phyloP scores from a whole-genome alignment of 2,329 filamentous ascomycete genomes.

The Penicillium palitans region DNA sequence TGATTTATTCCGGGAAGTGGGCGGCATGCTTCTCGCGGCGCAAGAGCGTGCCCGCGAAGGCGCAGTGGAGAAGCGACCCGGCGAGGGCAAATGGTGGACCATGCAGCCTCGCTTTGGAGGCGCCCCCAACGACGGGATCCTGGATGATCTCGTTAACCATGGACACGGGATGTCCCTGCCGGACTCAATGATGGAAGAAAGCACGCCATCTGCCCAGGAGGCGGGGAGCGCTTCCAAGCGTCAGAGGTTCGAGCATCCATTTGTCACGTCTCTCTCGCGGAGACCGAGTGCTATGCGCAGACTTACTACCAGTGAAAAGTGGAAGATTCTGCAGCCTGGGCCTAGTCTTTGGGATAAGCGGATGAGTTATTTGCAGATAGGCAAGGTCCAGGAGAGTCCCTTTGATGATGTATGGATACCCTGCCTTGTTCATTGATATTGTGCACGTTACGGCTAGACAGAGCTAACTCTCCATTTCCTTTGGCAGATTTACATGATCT shows the following conservation, averaged over 20 bases:
- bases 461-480: conserved; percentile 2
- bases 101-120: conserved; percentile 59
- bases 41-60: conserved; percentile 62
- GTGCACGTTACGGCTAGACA: not conserved
- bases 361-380: conserved; percentile 58
- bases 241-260: conserved; percentile 38
- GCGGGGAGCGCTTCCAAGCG: conserved; percentile 41
- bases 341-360: conserved; percentile 58
- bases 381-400: conserved; percentile 48
- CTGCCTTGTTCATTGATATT: not conserved
- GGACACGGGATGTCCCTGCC: conserved; percentile 34
- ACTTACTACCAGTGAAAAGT: conserved; percentile 51
- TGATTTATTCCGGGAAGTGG: conserved; percentile 59
- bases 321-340: conserved; percentile 54
- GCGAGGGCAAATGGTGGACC: conserved; percentile 63
- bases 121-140: conserved; percentile 39
- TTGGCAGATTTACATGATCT: conserved; percentile 60
- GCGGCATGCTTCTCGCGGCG: conserved; percentile 57
- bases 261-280: conserved; percentile 30
- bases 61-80: conserved; percentile 49
- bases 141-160: conserved; percentile 33
- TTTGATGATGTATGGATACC: conserved; percentile 56
- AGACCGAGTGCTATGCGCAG: conserved; percentile 41
- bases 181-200: conserved; percentile 28
- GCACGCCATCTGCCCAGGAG: conserved; percentile 26